Base-by-base conservation (phyloP, 345 rosid species). In the Aquilaria yunnanensis region DNA sequence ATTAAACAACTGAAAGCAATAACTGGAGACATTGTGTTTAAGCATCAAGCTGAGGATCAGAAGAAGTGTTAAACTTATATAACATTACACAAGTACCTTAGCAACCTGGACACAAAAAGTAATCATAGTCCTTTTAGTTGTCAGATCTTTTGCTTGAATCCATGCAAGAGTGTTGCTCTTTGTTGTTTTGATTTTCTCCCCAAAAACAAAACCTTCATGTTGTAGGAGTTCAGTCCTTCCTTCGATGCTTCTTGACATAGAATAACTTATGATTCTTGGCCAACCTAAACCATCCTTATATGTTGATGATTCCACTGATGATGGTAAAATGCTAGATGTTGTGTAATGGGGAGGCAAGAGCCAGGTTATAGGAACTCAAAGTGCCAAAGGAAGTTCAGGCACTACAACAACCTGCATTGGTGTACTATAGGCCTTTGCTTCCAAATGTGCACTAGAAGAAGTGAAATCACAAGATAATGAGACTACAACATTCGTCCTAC, bases 31-130 rank as follows among this genome's bases (percentile, higher is more conserved):
- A 37, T 3, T 37, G 43, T 37, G 43, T 37, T 37, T 7, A 1
- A 37, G 43, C 43, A 37, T 37, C 43, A 37, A 37, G 43, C 43
- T 37, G 43, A 37, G 7, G 7, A 3, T 37, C 4, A 3, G 2
- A 37, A 37, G 43, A 37, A 3, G 43, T 9, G 8, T 37, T 37
- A 37, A 37, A 64, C 12, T 43, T 54, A 56, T 56, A 54, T 2
- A 30, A 54, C 43, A 60, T 41, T 60, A 49, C 29, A 49, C 9
- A 72, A 57, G 56, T 83, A 92, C 97, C 98, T 92, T 96, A 47
- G 93, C 87, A 70, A 92, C 90, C 74, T 83, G 82, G 75, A 92
- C 76, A 75, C 98, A 92, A 56, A 92, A 71, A 77, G 96, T 96
- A 70, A 92, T 78, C 79, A 84, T 96, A 47, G 63, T 70, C 72